Evolutionary conservation across 306 rosid genomes (phyloP), one percentile per base, ranked within the genome.

Genomic region (Prunus mira): DNA sequence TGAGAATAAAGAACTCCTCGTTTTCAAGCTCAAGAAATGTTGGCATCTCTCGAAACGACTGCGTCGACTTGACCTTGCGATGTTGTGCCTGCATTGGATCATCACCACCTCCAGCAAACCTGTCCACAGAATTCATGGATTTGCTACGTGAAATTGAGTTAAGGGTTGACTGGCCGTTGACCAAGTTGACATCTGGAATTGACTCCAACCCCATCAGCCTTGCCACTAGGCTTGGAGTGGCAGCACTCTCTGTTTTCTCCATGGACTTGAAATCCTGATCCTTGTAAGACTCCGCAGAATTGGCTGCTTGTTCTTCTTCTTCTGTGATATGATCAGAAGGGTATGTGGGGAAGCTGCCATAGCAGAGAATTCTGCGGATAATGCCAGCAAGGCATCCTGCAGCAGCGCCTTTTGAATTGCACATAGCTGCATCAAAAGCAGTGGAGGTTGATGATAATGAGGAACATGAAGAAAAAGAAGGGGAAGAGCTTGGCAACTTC

Each of bases 141-240:
- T 78, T 75, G 87, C 89, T 85, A 2, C 91, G 86, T 0, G 81
- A 79, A 74, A 87, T 75, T 55, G 80, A 81, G 62, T 28, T 69
- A 32, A 72, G 55, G 6, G 71, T 78, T 46, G 82, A 56, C 17
- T 25, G n/a, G n/a, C 41, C 6, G 41, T 3, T 61, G 4, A 22
- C 45, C 58, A 76, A 55, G 41, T 75, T 67, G 62, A 63, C 11
- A 20, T 88, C 93, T 12, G 80, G 90, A 82, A 87, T 79, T 17
- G 91, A 76, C 8, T 91, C 97, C 82, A 93, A 86, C 56, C 98
- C 98, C 97, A 93, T 93, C 10, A 91, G 81, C 86, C 97, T 91
- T 17, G 92, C 98, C 22, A 93, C 96, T 20, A 93, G 67, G 19
- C 89, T 84, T 41, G 97, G 91, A 24, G 85, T 19, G 43, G 82